Conservation (phyloP, 225 moss, liverwort and hornwort genomes). For the Anthoceros angustus region DNA sequence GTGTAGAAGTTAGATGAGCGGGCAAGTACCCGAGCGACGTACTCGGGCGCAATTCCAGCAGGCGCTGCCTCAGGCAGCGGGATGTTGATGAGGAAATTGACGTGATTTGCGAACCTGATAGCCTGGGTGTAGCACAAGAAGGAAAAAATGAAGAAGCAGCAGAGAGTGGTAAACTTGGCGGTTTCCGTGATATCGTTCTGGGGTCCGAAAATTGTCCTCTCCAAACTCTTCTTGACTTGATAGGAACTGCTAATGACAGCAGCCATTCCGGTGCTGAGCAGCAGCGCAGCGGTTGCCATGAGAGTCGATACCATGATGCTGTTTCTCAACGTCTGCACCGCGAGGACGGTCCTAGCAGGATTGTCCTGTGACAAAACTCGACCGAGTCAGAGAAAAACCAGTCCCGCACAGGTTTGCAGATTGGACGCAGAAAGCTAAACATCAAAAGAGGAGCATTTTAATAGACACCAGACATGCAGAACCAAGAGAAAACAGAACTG, state of each 20-base stretch:
- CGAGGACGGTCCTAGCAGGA: constrained; percentile 71
- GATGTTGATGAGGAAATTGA: constrained; percentile 74
- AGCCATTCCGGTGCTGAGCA: constrained; percentile 50
- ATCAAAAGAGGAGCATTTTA: no score
- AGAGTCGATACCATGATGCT: constrained; percentile 80
- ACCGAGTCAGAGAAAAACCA: not conserved
- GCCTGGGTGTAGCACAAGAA: constrained; percentile 64
- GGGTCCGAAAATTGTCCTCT: constrained; percentile 15
- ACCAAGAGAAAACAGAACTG: no score
- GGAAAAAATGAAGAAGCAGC: constrained; percentile 42
- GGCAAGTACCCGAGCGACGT: constrained; percentile 30
- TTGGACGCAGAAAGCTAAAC: no score
- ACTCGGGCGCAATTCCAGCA: constrained; percentile 12
- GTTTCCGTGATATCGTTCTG: constrained; percentile 12
- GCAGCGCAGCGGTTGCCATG: constrained; percentile 61
- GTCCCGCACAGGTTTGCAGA: no score
- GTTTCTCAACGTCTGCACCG: constrained; percentile 84
- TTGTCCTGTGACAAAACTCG: constrained; percentile 45
- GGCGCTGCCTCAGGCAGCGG: constrained; percentile 16
- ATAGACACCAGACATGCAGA: no score
- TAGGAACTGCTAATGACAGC: constrained; percentile 70
- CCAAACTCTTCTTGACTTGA: constrained; percentile 24
- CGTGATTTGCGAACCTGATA: constrained; percentile 61
- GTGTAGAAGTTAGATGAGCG: constrained; percentile 33
- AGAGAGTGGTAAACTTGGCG: constrained; percentile 39